These are phyloP conservation scores for Anthostomella pinea DNA, from an alignment of 2,329 filamentous ascomycete species.

Conservation along the genomic window DNA sequence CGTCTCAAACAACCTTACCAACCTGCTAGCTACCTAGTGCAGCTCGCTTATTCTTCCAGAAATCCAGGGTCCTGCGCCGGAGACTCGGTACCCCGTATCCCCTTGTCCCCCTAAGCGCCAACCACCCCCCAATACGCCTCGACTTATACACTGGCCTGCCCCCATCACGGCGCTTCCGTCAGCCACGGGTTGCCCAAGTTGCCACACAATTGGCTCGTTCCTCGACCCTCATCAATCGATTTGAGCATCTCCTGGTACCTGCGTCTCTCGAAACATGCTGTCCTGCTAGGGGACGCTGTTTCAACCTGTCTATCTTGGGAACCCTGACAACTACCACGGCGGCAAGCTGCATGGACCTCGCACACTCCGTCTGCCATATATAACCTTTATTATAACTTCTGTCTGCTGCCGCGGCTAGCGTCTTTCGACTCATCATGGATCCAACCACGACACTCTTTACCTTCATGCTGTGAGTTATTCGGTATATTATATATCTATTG, in stretches of 20 bases:
- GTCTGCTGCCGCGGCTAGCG: conserved; percentile 4
- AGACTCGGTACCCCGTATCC: no score
- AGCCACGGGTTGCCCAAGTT: no score
- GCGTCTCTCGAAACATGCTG: conserved; percentile 30
- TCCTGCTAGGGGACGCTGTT: conserved; percentile 11
- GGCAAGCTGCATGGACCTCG: conserved; percentile 11
- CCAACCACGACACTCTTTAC: conserved; percentile 65
- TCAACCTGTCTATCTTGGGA: conserved; percentile 19
- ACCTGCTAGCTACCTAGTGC: no score
- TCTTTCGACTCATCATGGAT: conserved; percentile 44
- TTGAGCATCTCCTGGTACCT: conserved; percentile 18
- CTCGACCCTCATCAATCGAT: no score
- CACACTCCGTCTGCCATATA: neutral
- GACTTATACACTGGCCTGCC: no score
- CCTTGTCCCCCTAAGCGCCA: no score
- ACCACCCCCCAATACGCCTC: no score
- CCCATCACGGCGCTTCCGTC: no score
- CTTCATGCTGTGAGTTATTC: conserved; percentile 61
- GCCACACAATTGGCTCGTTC: no score
- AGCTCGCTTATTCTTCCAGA: no score
- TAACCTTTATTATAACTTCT: conserved; percentile 10
- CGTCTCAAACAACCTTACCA: no score
- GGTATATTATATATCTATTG: conserved; percentile 22
- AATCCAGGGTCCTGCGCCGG: no score
- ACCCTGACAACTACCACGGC: conserved; percentile 11